A percentile compares a stretch with the other conserved stretches of the same genome.
Conservation (phyloP, 805 yeast genomes). For the Naumovozyma baii region DNA sequence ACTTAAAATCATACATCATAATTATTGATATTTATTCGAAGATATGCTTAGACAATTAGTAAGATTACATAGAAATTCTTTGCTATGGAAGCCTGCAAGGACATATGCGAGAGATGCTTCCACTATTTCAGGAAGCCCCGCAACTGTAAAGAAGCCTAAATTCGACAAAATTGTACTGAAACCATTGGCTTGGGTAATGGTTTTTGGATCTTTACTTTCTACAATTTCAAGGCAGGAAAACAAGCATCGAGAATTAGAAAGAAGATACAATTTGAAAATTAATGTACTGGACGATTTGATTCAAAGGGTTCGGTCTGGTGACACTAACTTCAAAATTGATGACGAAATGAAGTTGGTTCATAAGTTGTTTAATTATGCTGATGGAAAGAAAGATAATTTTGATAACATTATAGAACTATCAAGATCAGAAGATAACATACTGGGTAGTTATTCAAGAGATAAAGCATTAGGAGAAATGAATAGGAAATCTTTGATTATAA, state of each 20-base stretch:
- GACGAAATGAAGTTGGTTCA: slow-evolving; percentile 34
- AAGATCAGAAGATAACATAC: slow-evolving; percentile 4
- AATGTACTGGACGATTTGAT: slow-evolving; percentile 33
- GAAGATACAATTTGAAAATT: slow-evolving; percentile 32
- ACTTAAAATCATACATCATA: no score
- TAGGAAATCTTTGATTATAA: slow-evolving; percentile 1
- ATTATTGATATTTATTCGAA: no score
- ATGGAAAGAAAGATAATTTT: slow-evolving; percentile 9
- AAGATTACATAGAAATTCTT: not conserved
- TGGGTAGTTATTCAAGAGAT: not conserved
- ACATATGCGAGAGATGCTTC: not conserved
- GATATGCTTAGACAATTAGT: not conserved
- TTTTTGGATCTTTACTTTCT: slow-evolving; percentile 40
- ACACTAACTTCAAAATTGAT: slow-evolving; percentile 30
- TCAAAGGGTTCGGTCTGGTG: slow-evolving; percentile 32
- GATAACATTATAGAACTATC: slow-evolving; percentile 10
- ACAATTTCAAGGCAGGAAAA: slow-evolving; percentile 37
- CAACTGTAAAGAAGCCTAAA: slow-evolving; percentile 7
- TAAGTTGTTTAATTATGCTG: slow-evolving; percentile 20
- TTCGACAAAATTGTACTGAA: slow-evolving; percentile 31
- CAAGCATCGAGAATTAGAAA: slow-evolving; percentile 32
- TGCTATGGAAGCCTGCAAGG: not conserved
- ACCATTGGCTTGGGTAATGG: slow-evolving; percentile 34
- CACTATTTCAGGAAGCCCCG: not conserved
- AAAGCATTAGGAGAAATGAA: slow-evolving; percentile 2